Evolutionary conservation across 192 early-diverging fungal species (phyloP), one percentile per base, ranked within the genome.

Genomic region (Coemansia sp.): DNA sequence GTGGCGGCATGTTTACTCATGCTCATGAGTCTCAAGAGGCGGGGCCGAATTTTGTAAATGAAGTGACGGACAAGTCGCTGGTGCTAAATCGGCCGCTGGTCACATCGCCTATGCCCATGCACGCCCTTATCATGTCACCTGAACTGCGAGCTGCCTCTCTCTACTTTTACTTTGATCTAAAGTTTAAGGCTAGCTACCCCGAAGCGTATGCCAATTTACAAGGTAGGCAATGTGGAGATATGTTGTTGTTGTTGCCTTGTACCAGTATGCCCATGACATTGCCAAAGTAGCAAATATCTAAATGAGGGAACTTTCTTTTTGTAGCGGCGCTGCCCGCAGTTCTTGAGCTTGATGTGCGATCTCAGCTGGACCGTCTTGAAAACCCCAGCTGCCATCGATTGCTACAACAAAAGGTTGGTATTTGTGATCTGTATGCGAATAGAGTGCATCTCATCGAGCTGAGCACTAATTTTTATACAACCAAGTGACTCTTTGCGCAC

Each of bases 371-470:
- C 15, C 29, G 61, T 46, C 40, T 34, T 11, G 44, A 64, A n/a
- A 82, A 77, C 43, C 80, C 80, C 1, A 61, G 44, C 9, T 82
- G 80, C 75, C 55, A 68, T 10, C 80, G 80, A 6, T 42, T 54
- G 38, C 40, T 82, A 27, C 75, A 82, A 51, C 60, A 70, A 49
- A 51, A 42, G 63, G 70, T 63, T 52, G 27, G 61, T 46, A 27
- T 49, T 16, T 33, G 5, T 18, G 7, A 1, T 33, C 2, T 16
- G 16, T 5, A 11, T 15, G n/a, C 20, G 15, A 18, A 16, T 47
- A 6, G 15, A 13, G 12, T 57, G 13, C 2, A 10, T 10, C 22
- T 2, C 22, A 9, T 22, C 8, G 24, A 38, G 36, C 36, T 8
- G 6, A 38, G 36, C 36, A 38, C 6, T 7, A 51, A 51, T 10